These are phyloP conservation scores for Penicillium sp. DNA, from an alignment of 2,329 filamentous ascomycete species.

Conservation along the genomic window DNA sequence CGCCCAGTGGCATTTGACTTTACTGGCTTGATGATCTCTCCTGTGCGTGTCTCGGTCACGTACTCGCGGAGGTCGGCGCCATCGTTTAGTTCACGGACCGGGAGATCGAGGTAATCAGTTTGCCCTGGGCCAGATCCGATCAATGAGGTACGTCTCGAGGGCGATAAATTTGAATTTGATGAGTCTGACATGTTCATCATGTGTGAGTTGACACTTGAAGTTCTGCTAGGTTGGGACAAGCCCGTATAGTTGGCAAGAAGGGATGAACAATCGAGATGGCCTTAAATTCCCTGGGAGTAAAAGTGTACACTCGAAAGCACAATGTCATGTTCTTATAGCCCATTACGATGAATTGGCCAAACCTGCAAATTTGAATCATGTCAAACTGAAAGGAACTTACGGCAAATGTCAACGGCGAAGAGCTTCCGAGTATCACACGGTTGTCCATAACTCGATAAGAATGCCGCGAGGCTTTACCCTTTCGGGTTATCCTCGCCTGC, in stretches of 20 bases:
- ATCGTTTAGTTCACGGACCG: conserved; percentile 58
- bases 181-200: conserved; percentile 16
- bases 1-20: conserved; percentile 51
- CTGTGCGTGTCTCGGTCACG: conserved; percentile 54
- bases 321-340: conserved; percentile 11
- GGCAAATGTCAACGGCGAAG: conserved; percentile 1
- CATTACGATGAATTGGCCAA: background rate
- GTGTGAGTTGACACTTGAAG: background rate
- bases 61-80: conserved; percentile 62
- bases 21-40: conserved; percentile 54
- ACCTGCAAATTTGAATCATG: background rate
- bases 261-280: background rate
- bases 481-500: conserved; percentile 13
- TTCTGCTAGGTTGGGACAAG: background rate
- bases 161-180: conserved; percentile 7
- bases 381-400: conserved; percentile 1
- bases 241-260: conserved; percentile 2
- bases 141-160: conserved; percentile 24
- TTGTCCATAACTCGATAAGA: background rate
- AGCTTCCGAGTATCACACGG: background rate
- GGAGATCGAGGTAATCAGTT: conserved; percentile 52
- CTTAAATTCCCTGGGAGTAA: background rate
- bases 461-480: conserved; percentile 8
- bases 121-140: conserved; percentile 14
- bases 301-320: background rate